These are phyloP conservation scores for Fraxinus cuspidata DNA, from an alignment of 257 asterid species.

Conservation along the genomic window DNA sequence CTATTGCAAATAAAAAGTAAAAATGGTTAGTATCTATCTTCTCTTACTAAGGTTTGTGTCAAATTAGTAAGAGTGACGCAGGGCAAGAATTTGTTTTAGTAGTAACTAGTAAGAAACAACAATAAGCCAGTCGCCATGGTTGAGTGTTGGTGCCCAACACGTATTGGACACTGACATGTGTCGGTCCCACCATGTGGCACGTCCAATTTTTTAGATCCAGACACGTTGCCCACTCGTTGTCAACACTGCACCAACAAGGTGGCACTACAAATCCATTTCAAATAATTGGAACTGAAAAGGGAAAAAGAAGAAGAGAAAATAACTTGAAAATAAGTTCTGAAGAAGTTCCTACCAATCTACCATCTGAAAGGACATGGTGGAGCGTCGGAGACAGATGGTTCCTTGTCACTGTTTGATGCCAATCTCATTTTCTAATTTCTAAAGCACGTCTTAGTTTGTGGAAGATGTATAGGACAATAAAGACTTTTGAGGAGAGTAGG, in stretches of 20 bases:
- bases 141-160: not conserved
- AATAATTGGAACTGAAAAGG: too few relatives aligned
- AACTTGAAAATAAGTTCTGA: too few relatives aligned
- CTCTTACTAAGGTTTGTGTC: too few relatives aligned
- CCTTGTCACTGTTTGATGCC: not conserved
- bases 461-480: not conserved
- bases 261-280: too few relatives aligned
- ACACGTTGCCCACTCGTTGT: not conserved
- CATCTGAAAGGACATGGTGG: not conserved
- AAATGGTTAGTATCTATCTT: too few relatives aligned
- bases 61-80: too few relatives aligned
- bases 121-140: not conserved
- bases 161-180: not conserved
- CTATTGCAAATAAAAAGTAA: not conserved
- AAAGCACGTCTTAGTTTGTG: not conserved
- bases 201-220: not conserved
- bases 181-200: not conserved
- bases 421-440: not conserved
- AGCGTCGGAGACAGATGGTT: not conserved
- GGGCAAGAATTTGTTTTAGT: not conserved
- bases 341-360: too few relatives aligned
- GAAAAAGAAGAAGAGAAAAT: too few relatives aligned
- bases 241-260: too few relatives aligned
- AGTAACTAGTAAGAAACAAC: not conserved
- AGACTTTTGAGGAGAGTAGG: not conserved